phyloP scores from a whole-genome alignment of 176 grass and related monocot species.

The Carex pumila region DNA sequence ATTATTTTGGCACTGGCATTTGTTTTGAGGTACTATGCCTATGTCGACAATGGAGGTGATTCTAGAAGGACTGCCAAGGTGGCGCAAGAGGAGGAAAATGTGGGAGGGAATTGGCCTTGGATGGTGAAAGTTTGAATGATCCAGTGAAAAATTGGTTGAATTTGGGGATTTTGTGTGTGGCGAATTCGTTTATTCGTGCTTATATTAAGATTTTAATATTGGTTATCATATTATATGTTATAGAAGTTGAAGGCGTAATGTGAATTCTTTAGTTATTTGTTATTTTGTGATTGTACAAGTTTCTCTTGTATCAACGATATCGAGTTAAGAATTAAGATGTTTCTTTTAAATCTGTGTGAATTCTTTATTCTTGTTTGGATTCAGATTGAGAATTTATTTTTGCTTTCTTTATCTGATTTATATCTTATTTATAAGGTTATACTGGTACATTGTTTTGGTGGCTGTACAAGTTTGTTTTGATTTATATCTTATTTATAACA shows the following conservation, averaged over 20 bases:
- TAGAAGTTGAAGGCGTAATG: background rate
- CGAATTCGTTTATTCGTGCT: conserved; percentile 10
- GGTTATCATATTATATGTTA: background rate
- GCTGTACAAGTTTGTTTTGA: too few species aligned
- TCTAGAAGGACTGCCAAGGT: conserved; percentile 65
- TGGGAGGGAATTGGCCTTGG: conserved; percentile 57
- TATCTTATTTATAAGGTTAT: too few species aligned
- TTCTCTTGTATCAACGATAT: conserved; percentile 20
- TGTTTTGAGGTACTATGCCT: conserved; percentile 73
- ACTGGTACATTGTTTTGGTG: too few species aligned
- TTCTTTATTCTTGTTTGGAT: background rate
- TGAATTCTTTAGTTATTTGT: background rate
- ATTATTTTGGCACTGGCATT: conserved; percentile 80
- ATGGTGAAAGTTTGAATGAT: conserved; percentile 60
- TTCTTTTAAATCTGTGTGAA: conserved; percentile 7
- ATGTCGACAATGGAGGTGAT: conserved; percentile 50
- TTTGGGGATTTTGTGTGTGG: background rate
- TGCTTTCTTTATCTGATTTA: too few species aligned
- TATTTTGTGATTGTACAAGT: conserved; percentile 12
- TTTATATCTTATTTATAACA: too few species aligned
- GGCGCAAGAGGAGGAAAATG: conserved; percentile 45
- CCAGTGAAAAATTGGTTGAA: background rate
- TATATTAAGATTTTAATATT: background rate
- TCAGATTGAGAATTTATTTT: background rate
- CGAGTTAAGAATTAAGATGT: background rate